Evolutionary conservation across 148 eudicot genomes (phyloP).

Genomic region (Chenopodium berlandieri): DNA sequence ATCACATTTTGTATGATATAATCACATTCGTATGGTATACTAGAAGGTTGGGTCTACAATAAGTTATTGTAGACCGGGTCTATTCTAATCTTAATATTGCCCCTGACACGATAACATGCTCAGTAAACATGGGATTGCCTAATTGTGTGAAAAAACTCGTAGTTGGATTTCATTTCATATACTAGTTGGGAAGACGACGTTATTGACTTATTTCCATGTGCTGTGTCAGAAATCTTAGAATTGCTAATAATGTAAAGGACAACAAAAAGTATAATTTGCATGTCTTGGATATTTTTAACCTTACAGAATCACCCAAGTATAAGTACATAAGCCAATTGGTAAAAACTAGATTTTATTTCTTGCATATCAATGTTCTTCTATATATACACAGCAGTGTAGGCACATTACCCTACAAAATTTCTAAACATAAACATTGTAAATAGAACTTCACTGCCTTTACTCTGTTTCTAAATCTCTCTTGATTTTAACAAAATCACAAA

Average conservation of each 20-base stretch:
- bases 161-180: slow-evolving; percentile 14
- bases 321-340: background rate
- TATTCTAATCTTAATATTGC: background rate
- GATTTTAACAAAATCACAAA: background rate
- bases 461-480: slow-evolving; percentile 13
- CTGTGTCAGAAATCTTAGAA: slow-evolving; percentile 16
- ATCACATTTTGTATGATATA: no score
- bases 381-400: slow-evolving; percentile 18
- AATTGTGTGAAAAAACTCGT: slow-evolving; percentile 16
- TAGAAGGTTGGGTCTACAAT: no score
- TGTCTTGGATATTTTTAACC: slow-evolving; percentile 16
- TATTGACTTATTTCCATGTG: slow-evolving; percentile 25
- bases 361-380: background rate
- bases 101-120: slow-evolving; percentile 24
- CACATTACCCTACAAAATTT: slow-evolving; percentile 8
- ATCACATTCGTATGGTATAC: no score
- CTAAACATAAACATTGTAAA: background rate
- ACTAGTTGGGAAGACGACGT: slow-evolving; percentile 26
- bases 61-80: no score
- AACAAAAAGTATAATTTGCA: slow-evolving; percentile 16
- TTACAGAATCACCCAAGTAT: slow-evolving; percentile 18
- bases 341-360: background rate
- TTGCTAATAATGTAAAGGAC: slow-evolving; percentile 22
- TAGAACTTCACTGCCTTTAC: background rate
- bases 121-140: slow-evolving; percentile 19